Conservation (phyloP, 2,329 filamentous ascomycete species). For the Parafenestella ontariensis region DNA sequence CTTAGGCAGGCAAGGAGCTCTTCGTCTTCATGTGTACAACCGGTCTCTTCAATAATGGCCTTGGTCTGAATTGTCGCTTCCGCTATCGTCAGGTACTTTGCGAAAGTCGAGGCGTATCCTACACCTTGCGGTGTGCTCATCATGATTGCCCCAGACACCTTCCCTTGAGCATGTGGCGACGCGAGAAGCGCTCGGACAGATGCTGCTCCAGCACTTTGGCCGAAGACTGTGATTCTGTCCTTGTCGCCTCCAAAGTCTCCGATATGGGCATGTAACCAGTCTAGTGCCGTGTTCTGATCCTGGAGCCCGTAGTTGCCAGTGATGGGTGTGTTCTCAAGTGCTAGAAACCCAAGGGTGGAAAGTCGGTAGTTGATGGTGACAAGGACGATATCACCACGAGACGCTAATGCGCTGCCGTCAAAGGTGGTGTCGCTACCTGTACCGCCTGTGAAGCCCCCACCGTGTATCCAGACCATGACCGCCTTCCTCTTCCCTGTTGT, state of each 20-base stretch:
- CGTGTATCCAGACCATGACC: constrained; percentile 58
- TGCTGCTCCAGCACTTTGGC: constrained; percentile 46
- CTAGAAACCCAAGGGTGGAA: constrained; percentile 45
- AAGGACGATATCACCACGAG: constrained; percentile 55
- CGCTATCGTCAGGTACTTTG: neutral
- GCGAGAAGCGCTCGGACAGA: constrained; percentile 58
- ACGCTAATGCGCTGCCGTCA: constrained; percentile 56
- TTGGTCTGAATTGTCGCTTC: neutral
- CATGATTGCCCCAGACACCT: constrained; percentile 58
- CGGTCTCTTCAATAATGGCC: neutral
- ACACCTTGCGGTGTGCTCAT: constrained; percentile 32
- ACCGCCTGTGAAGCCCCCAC: constrained; percentile 53
- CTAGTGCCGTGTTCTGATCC: constrained; percentile 59
- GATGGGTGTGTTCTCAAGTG: constrained; percentile 50
- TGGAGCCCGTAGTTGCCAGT: constrained; percentile 60
- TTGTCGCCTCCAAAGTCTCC: constrained; percentile 47
- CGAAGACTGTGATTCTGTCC: constrained; percentile 46
- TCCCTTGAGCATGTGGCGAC: constrained; percentile 56
- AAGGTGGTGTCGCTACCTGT: constrained; percentile 54
- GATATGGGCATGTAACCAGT: constrained; percentile 57
- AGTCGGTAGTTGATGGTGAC: constrained; percentile 55
- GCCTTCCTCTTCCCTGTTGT: constrained; percentile 44
- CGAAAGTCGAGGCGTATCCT: constrained; percentile 27
- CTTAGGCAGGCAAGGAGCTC: neutral
- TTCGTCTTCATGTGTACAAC: neutral